Base-by-base conservation (phyloP, 148 eudicot genomes). In the Rhododendron molle region DNA sequence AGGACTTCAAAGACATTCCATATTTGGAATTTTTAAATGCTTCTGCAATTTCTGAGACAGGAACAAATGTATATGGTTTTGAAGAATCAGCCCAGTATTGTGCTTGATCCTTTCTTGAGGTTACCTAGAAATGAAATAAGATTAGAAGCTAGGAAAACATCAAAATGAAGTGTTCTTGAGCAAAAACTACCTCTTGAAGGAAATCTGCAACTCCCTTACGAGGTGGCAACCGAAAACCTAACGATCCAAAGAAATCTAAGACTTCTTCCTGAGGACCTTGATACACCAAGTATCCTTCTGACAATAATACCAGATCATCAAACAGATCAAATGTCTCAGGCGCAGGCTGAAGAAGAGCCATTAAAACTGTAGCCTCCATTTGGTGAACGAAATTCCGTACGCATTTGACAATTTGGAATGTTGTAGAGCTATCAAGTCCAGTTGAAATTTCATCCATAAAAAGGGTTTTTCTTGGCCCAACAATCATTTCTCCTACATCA, bases 341-440 rank as follows among this genome's bases (percentile, higher is more conserved):
- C n/a, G 96, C 96, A 73, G 98, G 99, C 90, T 96, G 99, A 85
- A 95, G 98, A 87, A 96, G 97, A 83, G 99, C 95, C 95, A 95
- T 93, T 69, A 95, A 80, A 44, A 93, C 93, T 21, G 99, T 96
- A 80, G 90, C 99, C 85, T 96, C 96, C 94, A 95, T 94, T 67
- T 87, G 90, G 85, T 94, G 99, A 78, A 93, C 97, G 65, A 93
- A 93, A 85, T 95, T 91, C 88, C 90, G 79, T 56, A 90, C 14
- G 86, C 96, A 96, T 86, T 96, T 96, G 12, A 94, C 95, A 76
- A 95, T 95, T 69, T 96, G 96, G 87, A 83, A 94, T 36, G 99
- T 95, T 16, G 99, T 95, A 62, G 98, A 93, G 90, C 98, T 95
- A 86, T 96, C 98, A 46, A 96, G 92, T 36, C 96, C 99, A 62